Evolutionary conservation across 2,329 filamentous ascomycete genomes (phyloP).

Genomic region (Alternaria sp.): DNA sequence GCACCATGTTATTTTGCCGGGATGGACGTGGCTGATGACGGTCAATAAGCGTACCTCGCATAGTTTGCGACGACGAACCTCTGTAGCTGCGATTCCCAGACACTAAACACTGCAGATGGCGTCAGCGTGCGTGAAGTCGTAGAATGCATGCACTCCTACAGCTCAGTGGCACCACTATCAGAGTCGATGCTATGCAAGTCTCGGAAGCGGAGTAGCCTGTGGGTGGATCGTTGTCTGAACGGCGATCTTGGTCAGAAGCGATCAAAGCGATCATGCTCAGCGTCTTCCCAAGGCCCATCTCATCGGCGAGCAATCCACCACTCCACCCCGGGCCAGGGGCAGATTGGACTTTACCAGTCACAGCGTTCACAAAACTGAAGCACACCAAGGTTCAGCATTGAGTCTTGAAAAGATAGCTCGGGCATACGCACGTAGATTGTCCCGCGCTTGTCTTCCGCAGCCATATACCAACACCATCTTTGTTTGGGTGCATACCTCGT

Average conservation of each 20-base stretch:
- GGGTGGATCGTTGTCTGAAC: not conserved
- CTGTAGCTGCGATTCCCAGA: not conserved
- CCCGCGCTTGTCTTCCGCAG: not conserved
- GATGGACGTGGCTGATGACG: not conserved
- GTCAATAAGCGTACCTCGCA: not conserved
- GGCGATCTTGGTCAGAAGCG: slow-evolving; percentile 1
- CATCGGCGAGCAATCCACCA: slow-evolving; percentile 19
- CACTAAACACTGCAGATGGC: not conserved
- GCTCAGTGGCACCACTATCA: not conserved
- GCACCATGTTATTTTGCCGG: not conserved
- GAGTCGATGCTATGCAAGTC: not conserved
- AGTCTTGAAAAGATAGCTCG: not conserved
- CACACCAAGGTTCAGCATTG: not conserved
- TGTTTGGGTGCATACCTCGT: slow-evolving; percentile 4
- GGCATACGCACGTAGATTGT: not conserved
- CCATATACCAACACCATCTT: slow-evolving; percentile 11
- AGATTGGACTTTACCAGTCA: not conserved
- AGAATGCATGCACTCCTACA: not conserved
- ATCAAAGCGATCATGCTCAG: slow-evolving; percentile 21
- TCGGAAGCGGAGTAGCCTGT: not conserved
- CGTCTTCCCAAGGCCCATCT: slow-evolving; percentile 24
- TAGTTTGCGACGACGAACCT: not conserved
- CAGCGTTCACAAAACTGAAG: not conserved
- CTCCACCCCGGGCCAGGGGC: not conserved
- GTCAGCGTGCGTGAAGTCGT: not conserved